Conservation (phyloP, 2,329 filamentous ascomycete genomes). For the Beauveria sp. region DNA sequence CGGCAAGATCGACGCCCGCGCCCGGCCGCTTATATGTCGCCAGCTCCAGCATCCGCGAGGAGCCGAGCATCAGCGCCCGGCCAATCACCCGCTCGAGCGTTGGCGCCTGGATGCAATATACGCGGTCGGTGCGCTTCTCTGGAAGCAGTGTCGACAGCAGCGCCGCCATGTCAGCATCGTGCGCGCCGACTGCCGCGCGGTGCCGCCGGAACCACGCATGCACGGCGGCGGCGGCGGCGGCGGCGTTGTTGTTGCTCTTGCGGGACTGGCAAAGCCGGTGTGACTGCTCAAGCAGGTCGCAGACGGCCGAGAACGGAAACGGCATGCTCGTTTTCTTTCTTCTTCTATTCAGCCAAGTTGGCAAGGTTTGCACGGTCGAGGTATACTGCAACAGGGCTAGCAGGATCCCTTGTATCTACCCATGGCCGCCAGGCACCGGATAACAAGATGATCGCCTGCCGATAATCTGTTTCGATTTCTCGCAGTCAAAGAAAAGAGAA, state of each 20-base stretch:
- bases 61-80: slow-evolving; percentile 57
- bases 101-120: slow-evolving; percentile 60
- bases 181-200: slow-evolving; percentile 46
- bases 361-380: no score
- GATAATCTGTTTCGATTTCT: background rate
- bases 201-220: slow-evolving; percentile 63
- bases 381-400: background rate
- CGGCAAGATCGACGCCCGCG: slow-evolving; percentile 57
- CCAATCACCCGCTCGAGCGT: slow-evolving; percentile 60
- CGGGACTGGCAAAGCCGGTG: slow-evolving; percentile 36
- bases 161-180: slow-evolving; percentile 51
- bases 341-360: no score
- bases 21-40: slow-evolving; percentile 52
- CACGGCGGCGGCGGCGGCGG: slow-evolving; percentile 30
- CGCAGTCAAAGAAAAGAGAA: background rate
- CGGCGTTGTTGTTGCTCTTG: slow-evolving; percentile 19
- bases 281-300: slow-evolving; percentile 63
- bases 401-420: background rate
- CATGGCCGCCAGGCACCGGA: background rate
- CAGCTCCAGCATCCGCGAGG: slow-evolving; percentile 53
- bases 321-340: slow-evolving; percentile 22
- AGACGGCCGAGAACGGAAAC: slow-evolving; percentile 62
- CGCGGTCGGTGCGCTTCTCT: slow-evolving; percentile 66
- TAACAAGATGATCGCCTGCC: background rate
- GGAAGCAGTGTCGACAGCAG: slow-evolving; percentile 72